Evolutionary conservation across 1,284 basidiomycete genomes (phyloP), one percentile per base, ranked within the genome.

Genomic region (Pascua sp.): DNA sequence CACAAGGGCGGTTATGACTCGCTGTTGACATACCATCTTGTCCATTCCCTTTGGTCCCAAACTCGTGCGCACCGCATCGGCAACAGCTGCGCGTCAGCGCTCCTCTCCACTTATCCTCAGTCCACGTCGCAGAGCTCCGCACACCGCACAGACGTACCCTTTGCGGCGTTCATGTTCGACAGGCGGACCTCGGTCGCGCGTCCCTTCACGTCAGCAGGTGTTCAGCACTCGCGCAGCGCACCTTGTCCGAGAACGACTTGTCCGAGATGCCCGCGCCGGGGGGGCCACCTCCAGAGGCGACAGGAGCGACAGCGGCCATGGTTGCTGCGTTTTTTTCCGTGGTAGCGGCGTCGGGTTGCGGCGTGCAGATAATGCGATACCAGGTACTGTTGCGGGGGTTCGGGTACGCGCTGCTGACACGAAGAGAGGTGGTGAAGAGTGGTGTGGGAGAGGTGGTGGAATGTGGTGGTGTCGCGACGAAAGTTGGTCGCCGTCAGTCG

Each of bases 31-130:
- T 68, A 89, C 93, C 94, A 97, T 97, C 82, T 97, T 98, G 81
- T 98, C 96, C 96, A 98, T 98, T 66, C 96, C 96, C 78, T 91
- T 88, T 47, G 96, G 96, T 16, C 96, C 96, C 63, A 99, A 80
- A 51, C 93, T 97, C 51, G 96, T 98, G 70, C 96, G 83, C 41
- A 99, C 92, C 52, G 93, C 95, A 80, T 98, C 95, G 68, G 92
- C 93, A 69, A 99, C 96, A 40, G 96, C 95, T 96, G 65, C 12
- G 15, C 32, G 56, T 67, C 52, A 67, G 63, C n/a, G n/a, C 48
- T 10, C 43, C 5, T 44, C 12, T n/a, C n/a, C n/a, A n/a, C n/a
- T n/a, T n/a, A 7, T 40, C 12, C n/a, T 13, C 17, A 16, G 18
- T 5, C 7, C 17, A 12, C 38, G 16, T 32, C 24, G 24, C 24